Conservation (phyloP, 768 basidiomycete genomes). For the Cystofilobasidium ferigula region DNA sequence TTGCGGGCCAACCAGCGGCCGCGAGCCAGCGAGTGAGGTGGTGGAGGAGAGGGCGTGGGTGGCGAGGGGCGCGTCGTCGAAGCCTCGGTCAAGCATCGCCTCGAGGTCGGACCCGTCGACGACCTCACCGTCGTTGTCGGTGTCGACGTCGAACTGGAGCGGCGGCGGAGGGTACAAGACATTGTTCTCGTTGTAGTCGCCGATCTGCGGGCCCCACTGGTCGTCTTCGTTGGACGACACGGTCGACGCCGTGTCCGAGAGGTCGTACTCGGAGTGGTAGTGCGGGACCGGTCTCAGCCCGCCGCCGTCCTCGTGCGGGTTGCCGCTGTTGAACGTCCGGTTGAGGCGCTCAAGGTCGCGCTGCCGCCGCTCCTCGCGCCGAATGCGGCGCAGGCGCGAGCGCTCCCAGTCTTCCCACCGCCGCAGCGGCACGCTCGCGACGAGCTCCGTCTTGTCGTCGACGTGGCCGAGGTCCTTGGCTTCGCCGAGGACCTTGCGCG, state of each 20-base stretch:
- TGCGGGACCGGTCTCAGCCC: neutral
- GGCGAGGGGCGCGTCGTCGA: slow-evolving; percentile 53
- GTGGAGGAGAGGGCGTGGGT: neutral
- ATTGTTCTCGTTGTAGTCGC: slow-evolving; percentile 78
- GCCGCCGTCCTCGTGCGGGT: slow-evolving; percentile 44
- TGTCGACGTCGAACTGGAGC: slow-evolving; percentile 46
- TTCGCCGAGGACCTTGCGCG: slow-evolving; percentile 93
- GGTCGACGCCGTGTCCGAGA: slow-evolving; percentile 33
- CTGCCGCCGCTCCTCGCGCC: slow-evolving; percentile 54
- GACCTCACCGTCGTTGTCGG: slow-evolving; percentile 39
- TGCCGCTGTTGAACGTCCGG: slow-evolving; percentile 42
- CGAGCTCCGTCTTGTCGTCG: slow-evolving; percentile 46
- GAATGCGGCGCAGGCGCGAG: slow-evolving; percentile 78
- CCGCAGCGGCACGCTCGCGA: slow-evolving; percentile 65
- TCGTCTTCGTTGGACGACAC: slow-evolving; percentile 65
- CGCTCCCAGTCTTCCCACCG: slow-evolving; percentile 99
- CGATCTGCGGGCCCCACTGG: slow-evolving; percentile 89
- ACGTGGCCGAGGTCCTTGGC: slow-evolving; percentile 67
- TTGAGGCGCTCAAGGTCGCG: slow-evolving; percentile 54
- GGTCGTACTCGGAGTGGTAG: slow-evolving; percentile 46
- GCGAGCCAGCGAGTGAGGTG: neutral
- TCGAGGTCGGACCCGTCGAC: slow-evolving; percentile 69
- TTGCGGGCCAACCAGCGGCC: slow-evolving; percentile 5
- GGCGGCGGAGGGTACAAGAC: slow-evolving; percentile 71
- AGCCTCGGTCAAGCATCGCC: slow-evolving; percentile 83